Conservation (phyloP, 768 basidiomycete genomes). For the Roridomyces roridus region DNA sequence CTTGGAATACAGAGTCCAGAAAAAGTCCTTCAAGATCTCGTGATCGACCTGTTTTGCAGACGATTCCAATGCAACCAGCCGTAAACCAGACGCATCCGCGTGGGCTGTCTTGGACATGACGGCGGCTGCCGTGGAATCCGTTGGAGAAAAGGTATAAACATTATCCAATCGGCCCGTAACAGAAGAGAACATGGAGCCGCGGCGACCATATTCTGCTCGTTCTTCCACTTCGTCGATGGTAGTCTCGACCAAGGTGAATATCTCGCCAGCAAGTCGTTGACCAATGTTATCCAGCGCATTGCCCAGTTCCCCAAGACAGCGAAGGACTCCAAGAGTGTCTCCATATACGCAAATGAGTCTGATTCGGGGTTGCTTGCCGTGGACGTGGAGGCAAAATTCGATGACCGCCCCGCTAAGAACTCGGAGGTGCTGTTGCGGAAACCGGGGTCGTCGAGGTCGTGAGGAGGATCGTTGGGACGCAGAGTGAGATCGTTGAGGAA, state of each 20-base stretch:
- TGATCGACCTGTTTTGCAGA: conserved; percentile 77
- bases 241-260: conserved; percentile 82
- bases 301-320: conserved; percentile 88
- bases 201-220: conserved; percentile 78
- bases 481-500: conserved; percentile 70
- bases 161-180: conserved; percentile 52
- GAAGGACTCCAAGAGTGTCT: conserved; percentile 90
- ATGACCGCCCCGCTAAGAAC: conserved; percentile 13
- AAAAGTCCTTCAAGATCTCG: conserved; percentile 88
- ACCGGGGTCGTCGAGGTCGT: conserved; percentile 59
- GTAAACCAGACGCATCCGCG: conserved; percentile 59
- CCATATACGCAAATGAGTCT: conserved; percentile 93
- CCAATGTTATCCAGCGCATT: conserved; percentile 81
- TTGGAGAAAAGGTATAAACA: conserved; percentile 53
- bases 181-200: conserved; percentile 46
- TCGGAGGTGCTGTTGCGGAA: conserved; percentile 30
- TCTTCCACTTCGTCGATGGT: conserved; percentile 94
- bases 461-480: conserved; percentile 81
- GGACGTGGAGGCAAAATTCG: conserved; percentile 26
- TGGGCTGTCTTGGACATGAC: conserved; percentile 32
- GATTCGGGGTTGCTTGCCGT: conserved; percentile 76
- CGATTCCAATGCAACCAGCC: conserved; percentile 77
- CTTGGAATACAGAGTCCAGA: conserved; percentile 98
- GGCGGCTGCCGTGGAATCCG: conserved; percentile 33
- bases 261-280: conserved; percentile 83